Evolutionary conservation across 345 rosid species (phyloP).

Genomic region (Leavenworthia alabamica): DNA sequence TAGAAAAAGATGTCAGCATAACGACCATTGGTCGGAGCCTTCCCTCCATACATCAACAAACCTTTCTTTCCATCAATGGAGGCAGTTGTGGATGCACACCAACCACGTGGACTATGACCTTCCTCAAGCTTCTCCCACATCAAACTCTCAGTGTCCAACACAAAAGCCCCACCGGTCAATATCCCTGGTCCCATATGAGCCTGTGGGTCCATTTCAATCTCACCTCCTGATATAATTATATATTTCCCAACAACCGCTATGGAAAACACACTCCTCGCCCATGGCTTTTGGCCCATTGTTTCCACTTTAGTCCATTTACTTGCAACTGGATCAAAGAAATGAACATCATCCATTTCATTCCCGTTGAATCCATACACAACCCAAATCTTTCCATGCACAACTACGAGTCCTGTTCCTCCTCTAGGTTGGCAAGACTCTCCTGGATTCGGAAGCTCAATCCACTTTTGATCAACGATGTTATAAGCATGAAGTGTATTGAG

Average conservation of each 20-base stretch:
- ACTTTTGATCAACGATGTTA: background rate
- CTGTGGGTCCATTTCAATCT: background rate
- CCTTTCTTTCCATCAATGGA: conserved; percentile 1
- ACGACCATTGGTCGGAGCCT: conserved; percentile 12
- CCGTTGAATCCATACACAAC: conserved; percentile 12
- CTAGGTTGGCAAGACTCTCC: conserved; percentile 10
- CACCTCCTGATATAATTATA: conserved; percentile 14
- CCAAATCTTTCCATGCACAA: conserved; percentile 14
- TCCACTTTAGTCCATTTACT: conserved; percentile 8
- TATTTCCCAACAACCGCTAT: background rate
- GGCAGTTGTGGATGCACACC: background rate
- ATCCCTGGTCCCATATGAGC: conserved; percentile 17
- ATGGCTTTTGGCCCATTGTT: conserved; percentile 11
- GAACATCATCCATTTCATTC: conserved; percentile 13
- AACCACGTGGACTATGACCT: conserved; percentile 18
- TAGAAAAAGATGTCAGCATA: conserved; percentile 8
- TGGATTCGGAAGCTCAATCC: conserved; percentile 1
- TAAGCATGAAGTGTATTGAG: conserved; percentile 3
- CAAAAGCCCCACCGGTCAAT: background rate
- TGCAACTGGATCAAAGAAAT: background rate
- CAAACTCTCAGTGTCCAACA: conserved; percentile 8
- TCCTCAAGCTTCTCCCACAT: conserved; percentile 20
- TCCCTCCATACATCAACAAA: conserved; percentile 11
- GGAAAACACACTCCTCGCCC: conserved; percentile 12
- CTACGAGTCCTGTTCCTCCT: conserved; percentile 2